Base-by-base conservation (phyloP, 768 basidiomycete genomes). In the Rickenella mellea region DNA sequence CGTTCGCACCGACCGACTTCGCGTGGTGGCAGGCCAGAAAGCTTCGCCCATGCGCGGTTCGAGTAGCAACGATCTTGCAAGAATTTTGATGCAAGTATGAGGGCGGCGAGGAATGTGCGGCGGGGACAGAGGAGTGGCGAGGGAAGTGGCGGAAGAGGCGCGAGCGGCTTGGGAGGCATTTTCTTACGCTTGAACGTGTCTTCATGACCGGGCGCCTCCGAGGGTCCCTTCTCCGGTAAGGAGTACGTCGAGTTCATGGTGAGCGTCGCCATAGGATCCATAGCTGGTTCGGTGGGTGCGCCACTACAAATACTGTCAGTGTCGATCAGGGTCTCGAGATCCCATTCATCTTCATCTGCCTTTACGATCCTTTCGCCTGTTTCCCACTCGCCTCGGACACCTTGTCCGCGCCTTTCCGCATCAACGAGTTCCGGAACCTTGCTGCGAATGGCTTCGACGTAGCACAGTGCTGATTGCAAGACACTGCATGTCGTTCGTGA, bases 31-130 rank as follows among this genome's bases (percentile, higher is more conserved):
- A 97, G 71, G 14, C 91, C 90, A n/a, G 85, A 86, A 5, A 97
- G 73, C 54, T 92, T 91, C 1, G 87, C 85, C 93, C 93, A 96
- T 14, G 92, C 91, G 21, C 80, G 77, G 58, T 96, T 94, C 11
- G 88, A 91, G 53, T 93, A 96, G 31, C 86, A 89, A 39, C 87
- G 81, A 54, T 97, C 92, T 64, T 93, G 90, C 47, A 85, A 78
- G 56, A 93, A 93, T 53, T 97, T 97, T 12, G 85, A 83, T 0
- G 92, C 93, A 40, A 90, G 70, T 43, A 97, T 89, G 30, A 97
- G 67, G 0, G 87, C 79, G 0, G 89, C 89, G 7, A 96, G 69
- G 61, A 97, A 96, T 0, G 89, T 77, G 20, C 92, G 75, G 21
- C 92, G 77, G 2, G 92, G 89, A 54, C 92, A 94, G 30, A 89